Conservation (phyloP, 345 rosid species). For the Kernera saxatilis region DNA sequence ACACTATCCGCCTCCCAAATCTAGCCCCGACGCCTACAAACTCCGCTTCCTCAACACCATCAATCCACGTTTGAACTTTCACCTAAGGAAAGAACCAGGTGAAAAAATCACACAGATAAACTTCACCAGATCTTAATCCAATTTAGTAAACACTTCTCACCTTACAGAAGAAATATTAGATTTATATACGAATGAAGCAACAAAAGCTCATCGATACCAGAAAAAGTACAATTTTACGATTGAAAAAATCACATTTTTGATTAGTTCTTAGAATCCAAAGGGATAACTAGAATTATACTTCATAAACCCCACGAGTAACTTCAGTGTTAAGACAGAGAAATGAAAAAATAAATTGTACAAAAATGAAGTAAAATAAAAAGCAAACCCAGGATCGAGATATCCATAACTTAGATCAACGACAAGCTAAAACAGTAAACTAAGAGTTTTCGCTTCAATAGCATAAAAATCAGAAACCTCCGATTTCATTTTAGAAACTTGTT, state of each 20-base stretch:
- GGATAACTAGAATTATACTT: background rate
- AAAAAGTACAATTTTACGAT: background rate
- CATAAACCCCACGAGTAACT: background rate
- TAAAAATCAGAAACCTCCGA: background rate
- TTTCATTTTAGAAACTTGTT: background rate
- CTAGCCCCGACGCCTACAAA: slow-evolving; percentile 98
- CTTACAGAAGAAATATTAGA: background rate
- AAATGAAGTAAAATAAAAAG: background rate
- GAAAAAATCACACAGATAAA: background rate
- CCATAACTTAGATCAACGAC: slow-evolving; percentile 15
- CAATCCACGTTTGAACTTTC: slow-evolving; percentile 94
- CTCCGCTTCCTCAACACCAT: slow-evolving; percentile 70
- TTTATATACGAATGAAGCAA: background rate
- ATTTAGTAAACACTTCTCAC: background rate
- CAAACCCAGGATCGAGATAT: background rate
- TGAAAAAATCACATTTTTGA: background rate
- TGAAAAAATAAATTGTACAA: background rate
- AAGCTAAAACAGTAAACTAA: background rate
- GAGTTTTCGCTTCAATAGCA: background rate
- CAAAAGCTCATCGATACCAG: background rate
- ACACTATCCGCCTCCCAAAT: slow-evolving; percentile 74
- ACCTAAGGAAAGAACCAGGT: slow-evolving; percentile 44
- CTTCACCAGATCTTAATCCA: slow-evolving; percentile 13
- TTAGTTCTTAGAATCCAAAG: background rate
- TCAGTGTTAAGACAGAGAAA: background rate